Percentiles rank a stretch among this genome's conserved stretches.
Conservation (phyloP, 2,329 filamentous ascomycete species). For the Pezicula carpinea region DNA sequence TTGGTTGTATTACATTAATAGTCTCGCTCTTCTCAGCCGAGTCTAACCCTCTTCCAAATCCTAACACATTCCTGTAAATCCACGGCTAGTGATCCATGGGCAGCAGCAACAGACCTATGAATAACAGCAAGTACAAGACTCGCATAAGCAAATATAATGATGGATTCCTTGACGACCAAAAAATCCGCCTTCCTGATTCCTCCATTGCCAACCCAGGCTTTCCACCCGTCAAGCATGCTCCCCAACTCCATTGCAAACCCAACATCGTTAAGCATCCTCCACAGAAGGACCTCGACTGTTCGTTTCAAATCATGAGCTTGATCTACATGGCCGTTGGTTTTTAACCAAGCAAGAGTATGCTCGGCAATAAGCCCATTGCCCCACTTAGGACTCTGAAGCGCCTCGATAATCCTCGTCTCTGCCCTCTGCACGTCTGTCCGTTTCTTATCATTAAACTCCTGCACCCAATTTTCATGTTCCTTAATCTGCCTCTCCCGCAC, state of each 20-base stretch:
- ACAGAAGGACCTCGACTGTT: constrained; percentile 41
- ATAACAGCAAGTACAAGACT: constrained; percentile 44
- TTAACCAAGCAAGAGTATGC: constrained; percentile 41
- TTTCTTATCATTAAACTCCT: constrained; percentile 40
- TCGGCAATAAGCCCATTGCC: constrained; percentile 41
- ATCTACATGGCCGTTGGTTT: constrained; percentile 24
- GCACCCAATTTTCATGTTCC: constrained; percentile 40
- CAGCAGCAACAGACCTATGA: constrained; percentile 38
- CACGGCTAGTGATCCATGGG: constrained; percentile 43
- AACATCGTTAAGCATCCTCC: constrained; percentile 48
- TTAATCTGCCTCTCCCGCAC: constrained; percentile 35
- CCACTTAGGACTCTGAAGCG: constrained; percentile 50
- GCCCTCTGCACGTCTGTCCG: constrained; percentile 36
- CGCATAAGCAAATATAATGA: constrained; percentile 42
- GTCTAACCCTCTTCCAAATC: constrained; percentile 48
- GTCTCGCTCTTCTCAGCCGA: no score
- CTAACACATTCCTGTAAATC: constrained; percentile 51
- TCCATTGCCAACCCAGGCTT: constrained; percentile 49
- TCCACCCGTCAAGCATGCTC: constrained; percentile 46
- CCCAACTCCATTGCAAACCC: constrained; percentile 37
- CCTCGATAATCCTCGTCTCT: constrained; percentile 43
- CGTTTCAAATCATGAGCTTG: constrained; percentile 32
- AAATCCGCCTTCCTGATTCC: constrained; percentile 47
- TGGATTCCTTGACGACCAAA: constrained; percentile 32
- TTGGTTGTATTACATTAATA: no score